Evolutionary conservation across 495 filamentous ascomycete genomes (phyloP).

Genomic region (Pseudotulostoma volvatum): DNA sequence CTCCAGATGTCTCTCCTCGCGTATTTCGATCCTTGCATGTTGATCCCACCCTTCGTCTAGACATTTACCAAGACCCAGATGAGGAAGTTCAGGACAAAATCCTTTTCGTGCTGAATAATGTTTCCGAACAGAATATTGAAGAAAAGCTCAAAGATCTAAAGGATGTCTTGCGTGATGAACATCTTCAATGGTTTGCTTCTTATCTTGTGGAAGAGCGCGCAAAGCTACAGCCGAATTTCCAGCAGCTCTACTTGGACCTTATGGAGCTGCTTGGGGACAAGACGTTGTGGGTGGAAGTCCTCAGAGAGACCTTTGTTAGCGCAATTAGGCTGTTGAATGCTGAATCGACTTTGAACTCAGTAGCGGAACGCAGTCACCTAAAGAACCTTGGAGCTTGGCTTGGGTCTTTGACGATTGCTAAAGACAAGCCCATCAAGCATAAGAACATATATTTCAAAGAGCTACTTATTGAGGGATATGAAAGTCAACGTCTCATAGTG

Average conservation of each 20-base stretch:
- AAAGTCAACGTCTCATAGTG: constrained; percentile 74
- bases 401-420: constrained; percentile 80
- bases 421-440: constrained; percentile 90
- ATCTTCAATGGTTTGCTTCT: constrained; percentile 90
- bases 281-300: constrained; percentile 67
- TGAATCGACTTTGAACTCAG: constrained; percentile 61
- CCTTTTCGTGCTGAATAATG: constrained; percentile 89
- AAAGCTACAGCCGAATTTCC: constrained; percentile 91
- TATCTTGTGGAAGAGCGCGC: constrained; percentile 95
- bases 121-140: constrained; percentile 74
- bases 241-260: constrained; percentile 78
- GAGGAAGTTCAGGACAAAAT: constrained; percentile 82
- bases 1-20: constrained; percentile 34
- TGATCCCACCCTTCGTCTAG: constrained; percentile 42
- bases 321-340: constrained; percentile 75
- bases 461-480: constrained; percentile 77
- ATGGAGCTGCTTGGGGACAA: constrained; percentile 67
- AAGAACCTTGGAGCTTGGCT: constrained; percentile 91
- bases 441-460: constrained; percentile 95
- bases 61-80: constrained; percentile 59
- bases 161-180: constrained; percentile 56
- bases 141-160: constrained; percentile 65
- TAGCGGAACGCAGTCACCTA: constrained; percentile 67
- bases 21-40: constrained; percentile 59
- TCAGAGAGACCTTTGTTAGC: constrained; percentile 85